Evolutionary conservation across 768 basidiomycete genomes (phyloP), one percentile per base, ranked within the genome.

Genomic region (Kwoniella dejecticola): DNA sequence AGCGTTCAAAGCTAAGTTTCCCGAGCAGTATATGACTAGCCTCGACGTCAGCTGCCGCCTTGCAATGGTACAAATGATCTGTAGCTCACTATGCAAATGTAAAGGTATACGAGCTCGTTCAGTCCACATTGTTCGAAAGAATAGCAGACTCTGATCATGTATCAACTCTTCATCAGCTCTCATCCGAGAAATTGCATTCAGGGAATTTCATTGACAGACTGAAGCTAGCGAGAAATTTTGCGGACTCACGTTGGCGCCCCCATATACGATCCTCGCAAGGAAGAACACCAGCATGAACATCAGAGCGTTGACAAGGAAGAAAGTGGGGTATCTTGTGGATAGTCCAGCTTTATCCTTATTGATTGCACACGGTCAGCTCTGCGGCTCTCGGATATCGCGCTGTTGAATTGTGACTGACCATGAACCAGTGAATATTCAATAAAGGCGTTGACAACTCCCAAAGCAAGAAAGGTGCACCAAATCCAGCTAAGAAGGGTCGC

Each of bases 371-470:
- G 50, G 46, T 58, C 40, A 45, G 52, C 38, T 46, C 17, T 41
- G 17, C 11, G 10, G 41, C 13, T 27, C 15, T 8, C 52, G 19
- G 26, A 33, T 7, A 12, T 31, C 6, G 12, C 10, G 50, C n/a
- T n/a, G n/a, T n/a, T n/a, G n/a, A n/a, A n/a, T n/a, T n/a, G n/a
- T n/a, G 30, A 29, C 50, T n/a, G 13, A 61, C 53, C 53, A 75
- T 81, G 62, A 67, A 91, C 90, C 90, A 92, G 64, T 93, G 90
- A 56, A 89, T 85, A 69, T 95, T 89, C 64, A 95, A 81, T 79
- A 94, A 91, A 60, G 91, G 84, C 0, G 91, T 94, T 80, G 77
- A 88, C 82, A 85, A 81, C 79, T 92, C 91, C 91, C 90, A 91
- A 11, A 91, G 80, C 29, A 94, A 80, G 79, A 88, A 93, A 15